A percentile compares a stretch with the other conserved stretches of the same genome.
Evolutionary conservation across 2,329 filamentous ascomycete genomes (phyloP).

Genomic region (Neophaeococcomyces aloes): DNA sequence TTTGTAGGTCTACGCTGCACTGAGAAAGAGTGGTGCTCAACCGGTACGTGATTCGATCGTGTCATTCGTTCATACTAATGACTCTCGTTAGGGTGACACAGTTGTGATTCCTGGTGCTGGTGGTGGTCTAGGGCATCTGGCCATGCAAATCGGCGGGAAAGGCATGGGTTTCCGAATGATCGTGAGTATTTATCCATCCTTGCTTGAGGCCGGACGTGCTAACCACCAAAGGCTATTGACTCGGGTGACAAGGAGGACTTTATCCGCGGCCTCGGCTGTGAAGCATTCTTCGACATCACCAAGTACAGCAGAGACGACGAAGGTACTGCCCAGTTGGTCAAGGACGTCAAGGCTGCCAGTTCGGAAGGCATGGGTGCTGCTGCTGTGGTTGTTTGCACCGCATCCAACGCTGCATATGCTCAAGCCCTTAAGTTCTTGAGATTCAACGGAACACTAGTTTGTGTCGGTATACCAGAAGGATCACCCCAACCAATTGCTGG

Average conservation of each 20-base stretch:
- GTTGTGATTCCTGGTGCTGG: conserved; percentile 52
- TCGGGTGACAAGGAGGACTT: conserved; percentile 50
- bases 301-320: conserved; percentile 38
- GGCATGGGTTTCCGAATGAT: conserved; percentile 56
- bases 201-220: too few species aligned
- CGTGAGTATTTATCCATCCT: too few species aligned
- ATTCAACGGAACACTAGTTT: conserved; percentile 42
- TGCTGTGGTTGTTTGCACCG: conserved; percentile 49
- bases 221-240: conserved; percentile 46
- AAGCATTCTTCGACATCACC: conserved; percentile 55
- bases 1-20: conserved; percentile 53
- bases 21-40: conserved; percentile 50
- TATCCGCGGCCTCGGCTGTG: conserved; percentile 50
- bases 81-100: conserved; percentile 26
- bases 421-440: conserved; percentile 40
- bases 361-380: conserved; percentile 47
- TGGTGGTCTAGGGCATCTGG: conserved; percentile 55
- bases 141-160: conserved; percentile 48
- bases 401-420: conserved; percentile 41
- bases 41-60: conserved; percentile 49
- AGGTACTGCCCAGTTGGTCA: conserved; percentile 36
- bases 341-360: conserved; percentile 47
- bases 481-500: conserved; percentile 35
- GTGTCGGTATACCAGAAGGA: conserved; percentile 43
- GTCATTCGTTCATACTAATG: conserved; percentile 29